phyloP scores from a whole-genome alignment of 2,329 filamentous ascomycete genomes.

The Colletotrichum chlorophyti region DNA sequence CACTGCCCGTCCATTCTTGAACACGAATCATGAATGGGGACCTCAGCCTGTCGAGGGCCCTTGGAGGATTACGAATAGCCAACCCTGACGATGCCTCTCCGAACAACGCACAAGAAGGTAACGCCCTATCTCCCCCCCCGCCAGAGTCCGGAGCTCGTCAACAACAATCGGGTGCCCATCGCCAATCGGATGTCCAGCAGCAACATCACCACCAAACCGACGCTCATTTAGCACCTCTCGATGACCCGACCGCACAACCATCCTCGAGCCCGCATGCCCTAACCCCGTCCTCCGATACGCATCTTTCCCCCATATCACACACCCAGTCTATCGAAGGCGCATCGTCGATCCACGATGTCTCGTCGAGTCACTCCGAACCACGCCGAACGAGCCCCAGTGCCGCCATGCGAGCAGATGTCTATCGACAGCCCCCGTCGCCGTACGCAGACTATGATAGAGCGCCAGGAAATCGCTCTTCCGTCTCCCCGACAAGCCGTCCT shows the following conservation, averaged over 20 bases:
- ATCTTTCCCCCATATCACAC: constrained; percentile 2
- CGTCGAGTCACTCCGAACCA: constrained; percentile 34
- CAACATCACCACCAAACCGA: constrained; percentile 28
- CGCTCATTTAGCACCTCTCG: constrained; percentile 13
- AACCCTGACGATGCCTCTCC: constrained; percentile 73
- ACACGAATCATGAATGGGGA: constrained; percentile 81
- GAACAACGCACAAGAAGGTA: constrained; percentile 3
- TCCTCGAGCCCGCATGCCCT: background rate
- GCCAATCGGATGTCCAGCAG: no score
- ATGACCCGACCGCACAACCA: background rate
- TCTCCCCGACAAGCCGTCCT: constrained; percentile 10
- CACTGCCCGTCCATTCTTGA: constrained; percentile 14
- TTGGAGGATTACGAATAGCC: constrained; percentile 94
- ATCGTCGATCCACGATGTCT: constrained; percentile 33
- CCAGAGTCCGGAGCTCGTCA: constrained; percentile 27
- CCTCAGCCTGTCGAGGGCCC: constrained; percentile 87
- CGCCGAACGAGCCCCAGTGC: constrained; percentile 21
- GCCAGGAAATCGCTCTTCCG: constrained; percentile 2
- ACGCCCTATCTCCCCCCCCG: constrained; percentile 35
- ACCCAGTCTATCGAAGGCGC: background rate
- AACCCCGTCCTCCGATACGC: constrained; percentile 10
- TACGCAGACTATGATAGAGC: constrained; percentile 16
- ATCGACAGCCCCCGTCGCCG: constrained; percentile 16
- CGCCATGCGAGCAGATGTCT: constrained; percentile 18
- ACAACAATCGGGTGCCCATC: no score